Evolutionary conservation across 2,329 filamentous ascomycete species (phyloP).

Genomic region (Neodidymelliopsis sp.): DNA sequence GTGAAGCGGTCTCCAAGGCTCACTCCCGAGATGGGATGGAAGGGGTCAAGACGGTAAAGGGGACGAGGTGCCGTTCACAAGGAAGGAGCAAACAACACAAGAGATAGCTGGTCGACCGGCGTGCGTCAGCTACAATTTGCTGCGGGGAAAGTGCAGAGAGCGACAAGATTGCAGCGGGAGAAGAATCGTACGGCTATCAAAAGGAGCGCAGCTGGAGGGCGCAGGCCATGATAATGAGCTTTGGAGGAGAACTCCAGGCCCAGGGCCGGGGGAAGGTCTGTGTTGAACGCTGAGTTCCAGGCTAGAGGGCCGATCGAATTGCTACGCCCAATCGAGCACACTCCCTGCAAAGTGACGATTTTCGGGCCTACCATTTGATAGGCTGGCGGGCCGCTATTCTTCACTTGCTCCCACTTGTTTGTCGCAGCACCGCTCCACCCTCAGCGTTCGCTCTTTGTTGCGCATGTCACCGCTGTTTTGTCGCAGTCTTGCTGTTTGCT

Average conservation of each 20-base stretch:
- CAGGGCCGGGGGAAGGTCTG: constrained; percentile 26
- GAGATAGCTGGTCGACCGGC: constrained; percentile 26
- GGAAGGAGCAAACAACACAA: constrained; percentile 24
- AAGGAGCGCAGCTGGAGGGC: constrained; percentile 21
- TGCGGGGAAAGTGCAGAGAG: constrained; percentile 18
- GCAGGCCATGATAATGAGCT: constrained; percentile 23
- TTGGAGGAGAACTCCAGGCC: constrained; percentile 21
- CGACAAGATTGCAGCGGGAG: constrained; percentile 17
- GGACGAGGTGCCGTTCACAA: constrained; percentile 7
- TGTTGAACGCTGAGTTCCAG: constrained; percentile 26
- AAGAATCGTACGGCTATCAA: constrained; percentile 12
- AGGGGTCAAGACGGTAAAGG: constrained; percentile 4
- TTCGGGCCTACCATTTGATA: constrained; percentile 18
- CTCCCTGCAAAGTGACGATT: constrained; percentile 8
- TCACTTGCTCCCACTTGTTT: constrained; percentile 10
- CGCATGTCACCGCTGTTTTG: not conserved
- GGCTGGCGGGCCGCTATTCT: constrained; percentile 15
- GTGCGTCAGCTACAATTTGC: constrained; percentile 26
- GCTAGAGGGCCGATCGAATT: constrained; percentile 16
- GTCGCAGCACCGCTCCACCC: constrained; percentile 9
- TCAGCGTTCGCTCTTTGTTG: constrained; percentile 1
- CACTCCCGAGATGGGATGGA: constrained; percentile 8
- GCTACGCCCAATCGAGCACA: constrained; percentile 8
- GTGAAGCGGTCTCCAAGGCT: constrained; percentile 4
- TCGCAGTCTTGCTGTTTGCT: not conserved